Conservation (phyloP, 768 basidiomycete species). For the Lentinula sp. region DNA sequence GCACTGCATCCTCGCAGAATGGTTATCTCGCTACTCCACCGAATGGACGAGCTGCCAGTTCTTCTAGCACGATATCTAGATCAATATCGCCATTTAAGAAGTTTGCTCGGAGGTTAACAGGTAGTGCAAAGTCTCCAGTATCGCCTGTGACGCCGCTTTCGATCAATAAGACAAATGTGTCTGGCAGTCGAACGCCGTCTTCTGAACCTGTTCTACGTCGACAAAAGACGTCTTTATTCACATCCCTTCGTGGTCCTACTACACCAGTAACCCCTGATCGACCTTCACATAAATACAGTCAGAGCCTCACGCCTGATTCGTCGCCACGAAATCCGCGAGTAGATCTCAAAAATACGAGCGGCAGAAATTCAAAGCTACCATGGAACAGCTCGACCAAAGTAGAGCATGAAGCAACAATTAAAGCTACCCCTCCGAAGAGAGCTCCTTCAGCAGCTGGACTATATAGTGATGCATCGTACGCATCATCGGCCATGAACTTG, state of each 20-base stretch:
- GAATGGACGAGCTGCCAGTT: conserved; percentile 40
- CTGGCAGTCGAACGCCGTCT: conserved; percentile 33
- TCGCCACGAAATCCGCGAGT: conserved; percentile 42
- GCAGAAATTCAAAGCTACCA: conserved; percentile 13
- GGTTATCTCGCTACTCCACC: conserved; percentile 65
- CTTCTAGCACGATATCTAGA: conserved; percentile 54
- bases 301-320: conserved; percentile 66
- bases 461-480: conserved; percentile 31
- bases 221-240: conserved; percentile 61
- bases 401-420: conserved; percentile 44
- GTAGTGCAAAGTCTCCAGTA: conserved; percentile 28
- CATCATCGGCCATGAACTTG: conserved; percentile 33
- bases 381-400: conserved; percentile 86
- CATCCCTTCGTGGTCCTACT: conserved; percentile 35
- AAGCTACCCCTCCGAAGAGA: conserved; percentile 44
- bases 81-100: conserved; percentile 80
- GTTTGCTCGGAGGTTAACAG: conserved; percentile 66
- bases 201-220: conserved; percentile 55
- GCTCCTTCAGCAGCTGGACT: conserved; percentile 40
- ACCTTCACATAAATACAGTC: conserved; percentile 60
- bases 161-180: conserved; percentile 31
- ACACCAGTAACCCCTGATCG: conserved; percentile 51
- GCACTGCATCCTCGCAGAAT: conserved; percentile 42
- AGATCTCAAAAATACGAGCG: conserved; percentile 32
- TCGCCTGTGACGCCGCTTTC: conserved; percentile 41